These are phyloP conservation scores for Spathaspora gorwiae DNA, from an alignment of 805 yeast genomes.

Conservation along the genomic window DNA sequence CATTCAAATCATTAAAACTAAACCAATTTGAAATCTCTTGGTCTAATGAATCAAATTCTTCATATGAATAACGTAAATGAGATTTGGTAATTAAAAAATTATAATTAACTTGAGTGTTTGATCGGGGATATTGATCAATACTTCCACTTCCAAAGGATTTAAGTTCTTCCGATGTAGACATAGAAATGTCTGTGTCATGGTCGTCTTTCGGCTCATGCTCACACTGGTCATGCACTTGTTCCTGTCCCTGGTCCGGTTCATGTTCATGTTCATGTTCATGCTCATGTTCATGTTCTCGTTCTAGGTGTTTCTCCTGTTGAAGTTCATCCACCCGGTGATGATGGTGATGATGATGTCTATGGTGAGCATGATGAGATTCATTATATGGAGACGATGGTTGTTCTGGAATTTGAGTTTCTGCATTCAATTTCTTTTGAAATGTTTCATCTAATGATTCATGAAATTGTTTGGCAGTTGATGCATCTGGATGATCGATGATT, in stretches of 20 bases:
- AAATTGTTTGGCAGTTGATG: constrained; percentile 24
- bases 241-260: neutral
- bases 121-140: neutral
- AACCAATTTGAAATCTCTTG: constrained; percentile 39
- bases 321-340: neutral
- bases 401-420: constrained; percentile 33
- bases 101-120: constrained; percentile 5
- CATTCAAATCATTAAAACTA: constrained; percentile 23
- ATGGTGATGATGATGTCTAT: neutral
- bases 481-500: constrained; percentile 41
- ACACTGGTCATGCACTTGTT: neutral
- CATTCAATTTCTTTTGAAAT: constrained; percentile 39
- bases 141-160: neutral
- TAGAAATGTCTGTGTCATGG: no score
- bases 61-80: constrained; percentile 25
- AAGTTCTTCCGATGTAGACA: no score
- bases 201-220: neutral
- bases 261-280: neutral
- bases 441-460: constrained; percentile 35
- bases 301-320: neutral
- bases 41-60: constrained; percentile 22
- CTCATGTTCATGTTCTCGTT: neutral
- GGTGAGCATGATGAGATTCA: neutral
- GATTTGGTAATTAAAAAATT: constrained; percentile 30
- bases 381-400: constrained; percentile 1